A percentile compares a stretch with the other conserved stretches of the same genome.
Conservation (phyloP, 768 basidiomycete species). For the Psilocybe tampanensis region DNA sequence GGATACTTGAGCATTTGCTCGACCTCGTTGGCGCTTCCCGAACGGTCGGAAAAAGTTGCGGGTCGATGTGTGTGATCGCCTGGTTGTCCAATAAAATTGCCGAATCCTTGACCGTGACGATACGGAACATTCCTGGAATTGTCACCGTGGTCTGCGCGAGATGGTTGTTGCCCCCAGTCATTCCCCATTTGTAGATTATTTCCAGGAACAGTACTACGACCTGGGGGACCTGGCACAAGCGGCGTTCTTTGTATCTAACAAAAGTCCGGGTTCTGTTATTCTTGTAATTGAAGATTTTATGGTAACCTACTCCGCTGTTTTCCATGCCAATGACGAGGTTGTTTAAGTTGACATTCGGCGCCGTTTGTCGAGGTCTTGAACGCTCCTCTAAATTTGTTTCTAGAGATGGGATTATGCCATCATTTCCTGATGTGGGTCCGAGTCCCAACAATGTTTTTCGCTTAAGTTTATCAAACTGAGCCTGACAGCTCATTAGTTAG, state of each 20-base stretch:
- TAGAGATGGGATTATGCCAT: conserved; percentile 14
- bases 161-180: conserved; percentile 35
- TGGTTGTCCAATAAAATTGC: conserved; percentile 23
- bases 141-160: conserved; percentile 25
- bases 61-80: conserved; percentile 46
- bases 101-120: conserved; percentile 57
- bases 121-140: conserved; percentile 40
- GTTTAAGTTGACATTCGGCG: conserved; percentile 46
- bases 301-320: conserved; percentile 50
- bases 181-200: conserved; percentile 23
- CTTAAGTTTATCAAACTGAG: conserved; percentile 81
- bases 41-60: conserved; percentile 53
- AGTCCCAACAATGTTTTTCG: conserved; percentile 66
- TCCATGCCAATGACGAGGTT: conserved; percentile 70
- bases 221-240: conserved; percentile 50
- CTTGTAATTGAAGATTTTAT: neutral
- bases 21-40: conserved; percentile 74
- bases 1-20: conserved; percentile 58
- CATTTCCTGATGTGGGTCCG: conserved; percentile 31
- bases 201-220: conserved; percentile 25
- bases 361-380: conserved; percentile 24
- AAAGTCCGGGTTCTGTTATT: neutral
- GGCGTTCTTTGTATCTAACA: conserved; percentile 72
- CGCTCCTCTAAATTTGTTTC: conserved; percentile 27
- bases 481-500: conserved; percentile 6